Conservation (phyloP, 148 eudicot genomes). For the Persicaria maculosa region DNA sequence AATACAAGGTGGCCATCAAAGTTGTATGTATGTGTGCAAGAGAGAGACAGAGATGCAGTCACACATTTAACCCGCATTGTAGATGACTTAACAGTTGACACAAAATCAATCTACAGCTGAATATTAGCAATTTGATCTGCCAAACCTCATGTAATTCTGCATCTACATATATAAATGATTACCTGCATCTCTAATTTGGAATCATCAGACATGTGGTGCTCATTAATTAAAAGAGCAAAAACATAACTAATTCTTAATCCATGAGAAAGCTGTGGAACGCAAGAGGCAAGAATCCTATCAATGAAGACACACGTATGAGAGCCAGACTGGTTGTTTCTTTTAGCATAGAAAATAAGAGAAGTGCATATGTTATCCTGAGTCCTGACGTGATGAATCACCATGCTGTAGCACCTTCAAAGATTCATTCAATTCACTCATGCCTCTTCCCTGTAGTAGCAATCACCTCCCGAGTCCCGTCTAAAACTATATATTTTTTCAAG, state of each 20-base stretch:
- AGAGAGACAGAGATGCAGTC: not conserved
- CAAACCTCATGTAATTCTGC: not conserved
- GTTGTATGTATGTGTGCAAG: not conserved
- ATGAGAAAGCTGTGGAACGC: not conserved
- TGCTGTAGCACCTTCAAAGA: too few species aligned
- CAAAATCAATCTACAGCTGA: not conserved
- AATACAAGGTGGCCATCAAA: not conserved
- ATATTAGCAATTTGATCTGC: not conserved
- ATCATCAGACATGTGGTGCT: not conserved
- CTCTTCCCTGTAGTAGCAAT: too few species aligned
- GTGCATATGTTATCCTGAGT: too few species aligned
- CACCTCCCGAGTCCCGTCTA: too few species aligned
- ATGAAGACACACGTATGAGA: not conserved
- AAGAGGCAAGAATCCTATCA: not conserved
- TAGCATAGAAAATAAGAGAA: too few species aligned
- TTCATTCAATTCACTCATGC: too few species aligned
- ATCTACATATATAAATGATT: not conserved
- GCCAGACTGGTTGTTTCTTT: too few species aligned
- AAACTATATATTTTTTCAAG: too few species aligned
- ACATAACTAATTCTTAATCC: not conserved
- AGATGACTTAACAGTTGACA: not conserved
- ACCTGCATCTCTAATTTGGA: not conserved
- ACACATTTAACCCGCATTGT: not conserved
- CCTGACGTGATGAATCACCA: too few species aligned
- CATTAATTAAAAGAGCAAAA: not conserved